These are phyloP conservation scores for Aspergillus incahuasiensis DNA, from an alignment of 495 filamentous ascomycete species.

Conservation along the genomic window DNA sequence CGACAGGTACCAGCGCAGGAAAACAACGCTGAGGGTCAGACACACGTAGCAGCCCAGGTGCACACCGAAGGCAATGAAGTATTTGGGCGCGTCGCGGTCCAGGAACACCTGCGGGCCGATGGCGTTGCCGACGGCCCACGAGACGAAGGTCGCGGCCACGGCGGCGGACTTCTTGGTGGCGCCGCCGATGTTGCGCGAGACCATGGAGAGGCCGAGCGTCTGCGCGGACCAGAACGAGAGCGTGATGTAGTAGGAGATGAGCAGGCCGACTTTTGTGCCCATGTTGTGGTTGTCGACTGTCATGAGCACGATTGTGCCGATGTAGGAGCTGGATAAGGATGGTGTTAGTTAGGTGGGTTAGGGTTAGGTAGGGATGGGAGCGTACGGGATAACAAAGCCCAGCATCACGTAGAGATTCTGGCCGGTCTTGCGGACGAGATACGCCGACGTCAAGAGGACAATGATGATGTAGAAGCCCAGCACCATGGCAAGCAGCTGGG, in stretches of 20 bases:
- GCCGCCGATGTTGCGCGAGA: conserved; percentile 61
- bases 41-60: conserved; percentile 39
- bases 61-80: conserved; percentile 41
- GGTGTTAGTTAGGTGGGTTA: neutral
- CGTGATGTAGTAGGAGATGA: conserved; percentile 60
- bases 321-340: conserved; percentile 42
- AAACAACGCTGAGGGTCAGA: conserved; percentile 33
- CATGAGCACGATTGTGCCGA: conserved; percentile 61
- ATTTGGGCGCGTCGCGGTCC: conserved; percentile 31
- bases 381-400: conserved; percentile 59
- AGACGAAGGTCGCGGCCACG: conserved; percentile 41
- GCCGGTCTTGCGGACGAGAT: conserved; percentile 56
- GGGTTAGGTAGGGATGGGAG: neutral
- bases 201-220: conserved; percentile 54
- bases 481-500: conserved; percentile 58
- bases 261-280: conserved; percentile 46
- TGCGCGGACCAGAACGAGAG: conserved; percentile 56
- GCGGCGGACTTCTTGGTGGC: conserved; percentile 62
- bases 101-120: conserved; percentile 48
- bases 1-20: conserved; percentile 33
- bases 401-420: conserved; percentile 65
- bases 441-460: conserved; percentile 57
- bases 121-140: conserved; percentile 41
- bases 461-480: conserved; percentile 67
- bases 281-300: conserved; percentile 51